These are phyloP conservation scores for Saturnispora quitensis DNA, from an alignment of 805 yeast genomes.

Conservation along the genomic window DNA sequence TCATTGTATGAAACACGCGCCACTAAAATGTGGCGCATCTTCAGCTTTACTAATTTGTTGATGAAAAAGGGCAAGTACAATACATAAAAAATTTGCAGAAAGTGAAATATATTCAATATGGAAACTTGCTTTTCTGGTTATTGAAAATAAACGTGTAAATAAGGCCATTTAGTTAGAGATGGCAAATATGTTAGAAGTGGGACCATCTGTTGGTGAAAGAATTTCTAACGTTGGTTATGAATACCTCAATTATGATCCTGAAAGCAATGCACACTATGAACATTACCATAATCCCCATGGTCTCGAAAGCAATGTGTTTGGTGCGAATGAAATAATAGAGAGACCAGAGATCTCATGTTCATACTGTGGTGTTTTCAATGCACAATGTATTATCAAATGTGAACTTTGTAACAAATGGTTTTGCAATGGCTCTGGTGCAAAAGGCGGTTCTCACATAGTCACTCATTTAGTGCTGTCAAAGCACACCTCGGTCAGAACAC, in stretches of 20 bases:
- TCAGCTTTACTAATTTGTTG: background rate
- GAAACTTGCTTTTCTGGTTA: background rate
- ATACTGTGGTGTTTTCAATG: constrained; percentile 67
- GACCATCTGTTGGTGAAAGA: background rate
- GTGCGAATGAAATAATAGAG: background rate
- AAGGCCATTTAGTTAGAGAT: background rate
- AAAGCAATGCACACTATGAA: background rate
- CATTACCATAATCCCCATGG: background rate
- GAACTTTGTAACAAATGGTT: constrained; percentile 78
- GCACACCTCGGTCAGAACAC: constrained; percentile 67
- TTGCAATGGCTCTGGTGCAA: constrained; percentile 62
- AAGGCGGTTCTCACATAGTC: constrained; percentile 59
- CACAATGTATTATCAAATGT: constrained; percentile 66
- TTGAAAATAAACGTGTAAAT: background rate
- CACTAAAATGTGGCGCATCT: background rate
- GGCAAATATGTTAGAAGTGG: background rate
- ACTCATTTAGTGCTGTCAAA: constrained; percentile 76
- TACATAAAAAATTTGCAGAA: background rate
- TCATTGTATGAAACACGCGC: background rate
- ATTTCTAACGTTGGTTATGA: background rate
- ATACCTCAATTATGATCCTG: background rate
- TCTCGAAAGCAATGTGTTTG: background rate
- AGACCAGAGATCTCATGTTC: constrained; percentile 29
- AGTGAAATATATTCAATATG: background rate
- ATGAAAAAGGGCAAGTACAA: background rate